phyloP scores from a whole-genome alignment of 2,329 filamentous ascomycete species.

The Colletotrichum theobromicola region DNA sequence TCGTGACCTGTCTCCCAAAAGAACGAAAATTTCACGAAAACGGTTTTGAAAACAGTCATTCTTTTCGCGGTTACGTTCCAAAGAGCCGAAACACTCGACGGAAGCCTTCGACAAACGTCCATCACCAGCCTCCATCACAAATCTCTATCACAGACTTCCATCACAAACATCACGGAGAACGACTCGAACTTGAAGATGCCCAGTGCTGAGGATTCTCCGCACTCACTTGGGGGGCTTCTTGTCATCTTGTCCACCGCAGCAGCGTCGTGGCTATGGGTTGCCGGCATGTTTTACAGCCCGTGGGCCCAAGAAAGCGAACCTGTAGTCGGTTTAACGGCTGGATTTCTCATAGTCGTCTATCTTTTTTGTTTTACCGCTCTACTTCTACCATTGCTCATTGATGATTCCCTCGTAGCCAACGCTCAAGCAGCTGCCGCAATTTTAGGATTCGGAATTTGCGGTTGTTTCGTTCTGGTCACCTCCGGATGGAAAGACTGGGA shows the following conservation, averaged over 20 bases:
- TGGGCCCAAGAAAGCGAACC: not conserved
- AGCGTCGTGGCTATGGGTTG: not conserved
- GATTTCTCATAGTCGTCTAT: not conserved
- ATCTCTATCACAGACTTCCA: too few species aligned
- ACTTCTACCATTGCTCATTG: accelerated
- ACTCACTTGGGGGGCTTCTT: not conserved
- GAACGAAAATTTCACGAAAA: not conserved
- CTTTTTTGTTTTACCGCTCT: not conserved
- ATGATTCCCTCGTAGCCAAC: not conserved
- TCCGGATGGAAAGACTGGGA: not conserved
- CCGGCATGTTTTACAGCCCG: not conserved
- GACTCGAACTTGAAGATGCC: not conserved
- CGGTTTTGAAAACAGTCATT: not conserved
- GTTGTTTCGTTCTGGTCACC: not conserved
- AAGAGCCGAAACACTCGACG: not conserved
- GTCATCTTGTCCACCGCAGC: not conserved
- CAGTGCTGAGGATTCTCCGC: not conserved
- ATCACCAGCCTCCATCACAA: too few species aligned
- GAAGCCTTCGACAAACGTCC: not conserved
- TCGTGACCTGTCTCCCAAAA: not conserved
- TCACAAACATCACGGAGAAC: not conserved
- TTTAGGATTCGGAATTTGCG: not conserved
- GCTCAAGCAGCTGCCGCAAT: not conserved
- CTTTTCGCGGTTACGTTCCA: not conserved
- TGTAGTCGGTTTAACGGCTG: not conserved